Evolutionary conservation across 169 alveolate species (phyloP), one percentile per base, ranked within the genome.

Genomic region (Theileria sp.): DNA sequence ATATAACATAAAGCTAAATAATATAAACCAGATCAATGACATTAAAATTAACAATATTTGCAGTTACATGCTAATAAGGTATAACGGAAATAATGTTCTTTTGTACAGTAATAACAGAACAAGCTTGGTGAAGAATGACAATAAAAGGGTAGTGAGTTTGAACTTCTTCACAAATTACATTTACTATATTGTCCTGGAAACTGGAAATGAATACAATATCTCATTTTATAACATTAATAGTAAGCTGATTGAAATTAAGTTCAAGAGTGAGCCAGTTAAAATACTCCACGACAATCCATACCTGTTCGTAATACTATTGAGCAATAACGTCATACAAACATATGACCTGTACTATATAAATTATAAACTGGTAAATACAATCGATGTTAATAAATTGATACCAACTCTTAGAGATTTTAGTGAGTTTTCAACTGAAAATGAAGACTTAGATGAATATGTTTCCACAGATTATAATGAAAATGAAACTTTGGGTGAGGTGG

Each of bases 131-230:
- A 44, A 44, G 54, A 44, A 44, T 8, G 54, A 44, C 54, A 15
- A 44, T 44, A 10, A 3, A 7, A 44, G 54, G 6, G 32, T 64
- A 30, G 50, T 64, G 6, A 26, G 21, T 28, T 25, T 64, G 8
- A 30, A 64, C 32, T 64, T 32, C 54, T 64, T 64, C 50, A 64
- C 72, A 30, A 64, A 64, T 30, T 38, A 64, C 72, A 64, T 64
- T 13, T 64, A 28, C 72, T 64, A 64, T 38, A 23, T 21, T 4
- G 32, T 64, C 9, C 34, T 38, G 36, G 32, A 58, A 21, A 2
- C 67, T 21, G 67, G 67, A 58, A 13, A 58, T 8, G 67, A 5
- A 10, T 64, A 64, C 72, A 64, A 64, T 28, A 38, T 64, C 34
- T 0, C 13, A 0, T 64, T 64, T 32, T 64, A 64, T 38, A 64